Evolutionary conservation across 169 alveolate genomes (phyloP).

Genomic region (Cryptosporidium muris): DNA sequence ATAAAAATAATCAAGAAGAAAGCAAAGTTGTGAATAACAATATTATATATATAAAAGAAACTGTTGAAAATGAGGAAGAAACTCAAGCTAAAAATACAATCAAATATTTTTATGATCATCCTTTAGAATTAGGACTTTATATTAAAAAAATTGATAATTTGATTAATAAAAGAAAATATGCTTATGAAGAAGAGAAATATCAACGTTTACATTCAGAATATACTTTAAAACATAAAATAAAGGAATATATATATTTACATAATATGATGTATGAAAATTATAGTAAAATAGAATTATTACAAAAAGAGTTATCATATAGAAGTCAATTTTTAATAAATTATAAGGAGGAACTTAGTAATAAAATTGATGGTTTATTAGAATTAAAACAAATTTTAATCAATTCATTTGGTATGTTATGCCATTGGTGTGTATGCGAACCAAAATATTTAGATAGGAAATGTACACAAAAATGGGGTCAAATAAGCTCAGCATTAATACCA

Average conservation of each 20-base stretch:
- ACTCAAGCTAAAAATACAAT: constrained; percentile 11
- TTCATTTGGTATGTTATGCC: constrained; percentile 60
- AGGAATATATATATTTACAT: constrained; percentile 10
- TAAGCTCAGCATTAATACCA: constrained; percentile 39
- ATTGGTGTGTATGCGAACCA: constrained; percentile 68
- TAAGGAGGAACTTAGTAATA: background rate
- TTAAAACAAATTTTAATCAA: constrained; percentile 35
- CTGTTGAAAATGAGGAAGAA: constrained; percentile 5
- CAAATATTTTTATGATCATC: constrained; percentile 46
- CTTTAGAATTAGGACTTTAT: constrained; percentile 10
- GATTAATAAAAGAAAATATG: constrained; percentile 5
- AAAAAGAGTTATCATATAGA: constrained; percentile 8
- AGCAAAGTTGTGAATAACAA: constrained; percentile 6
- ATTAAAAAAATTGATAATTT: constrained; percentile 48
- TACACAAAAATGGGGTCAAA: constrained; percentile 32
- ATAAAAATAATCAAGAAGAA: constrained; percentile 12
- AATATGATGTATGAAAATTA: background rate
- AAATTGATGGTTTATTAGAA: constrained; percentile 14
- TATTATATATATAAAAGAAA: constrained; percentile 24
- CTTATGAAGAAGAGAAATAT: constrained; percentile 31
- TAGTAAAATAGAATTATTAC: constrained; percentile 10
- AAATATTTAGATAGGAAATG: constrained; percentile 51
- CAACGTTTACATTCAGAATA: constrained; percentile 20
- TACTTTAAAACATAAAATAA: constrained; percentile 27
- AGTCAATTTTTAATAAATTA: background rate